Evolutionary conservation across 106 monocot species (phyloP).

Genomic region (Dendrobium officinale): DNA sequence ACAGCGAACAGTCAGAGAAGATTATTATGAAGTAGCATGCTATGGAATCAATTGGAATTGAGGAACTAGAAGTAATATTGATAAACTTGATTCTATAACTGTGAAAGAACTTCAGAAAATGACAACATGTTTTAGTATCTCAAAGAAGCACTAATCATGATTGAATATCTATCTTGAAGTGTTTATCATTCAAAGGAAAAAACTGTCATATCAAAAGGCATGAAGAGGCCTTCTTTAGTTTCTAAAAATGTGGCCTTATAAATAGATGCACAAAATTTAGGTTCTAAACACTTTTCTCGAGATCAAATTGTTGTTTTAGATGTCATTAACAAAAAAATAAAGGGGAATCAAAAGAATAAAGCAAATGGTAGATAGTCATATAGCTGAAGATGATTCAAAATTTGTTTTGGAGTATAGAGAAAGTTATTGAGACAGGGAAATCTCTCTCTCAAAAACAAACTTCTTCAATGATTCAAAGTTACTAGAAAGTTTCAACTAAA

Average conservation of each 20-base stretch:
- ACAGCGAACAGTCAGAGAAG: slow-evolving; percentile 7
- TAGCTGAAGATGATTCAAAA: slow-evolving; percentile 16
- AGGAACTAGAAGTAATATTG: slow-evolving; percentile 33
- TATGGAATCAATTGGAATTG: slow-evolving; percentile 17
- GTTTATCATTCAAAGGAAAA: slow-evolving; percentile 11
- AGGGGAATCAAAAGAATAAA: slow-evolving; percentile 36
- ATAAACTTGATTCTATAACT: slow-evolving; percentile 52
- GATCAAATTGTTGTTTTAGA: slow-evolving; percentile 18
- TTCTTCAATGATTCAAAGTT: slow-evolving; percentile 8
- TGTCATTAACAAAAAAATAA: slow-evolving; percentile 19
- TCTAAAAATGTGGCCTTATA: slow-evolving; percentile 19
- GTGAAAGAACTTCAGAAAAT: slow-evolving; percentile 61
- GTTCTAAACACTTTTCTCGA: slow-evolving; percentile 20
- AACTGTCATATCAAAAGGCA: slow-evolving; percentile 2
- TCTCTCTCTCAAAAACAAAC: slow-evolving; percentile 8
- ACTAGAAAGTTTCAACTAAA: slow-evolving; percentile 4
- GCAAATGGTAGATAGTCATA: not conserved
- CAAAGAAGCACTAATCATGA: slow-evolving; percentile 71
- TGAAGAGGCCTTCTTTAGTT: not conserved
- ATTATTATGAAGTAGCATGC: slow-evolving; percentile 18
- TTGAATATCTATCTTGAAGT: slow-evolving; percentile 46
- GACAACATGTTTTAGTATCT: slow-evolving; percentile 53
- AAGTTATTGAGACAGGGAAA: slow-evolving; percentile 16
- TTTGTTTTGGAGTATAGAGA: slow-evolving; percentile 15
- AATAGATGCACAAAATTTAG: slow-evolving; percentile 22